Base-by-base conservation (phyloP, 73 alveolate species). In the Stentor roeselii region DNA sequence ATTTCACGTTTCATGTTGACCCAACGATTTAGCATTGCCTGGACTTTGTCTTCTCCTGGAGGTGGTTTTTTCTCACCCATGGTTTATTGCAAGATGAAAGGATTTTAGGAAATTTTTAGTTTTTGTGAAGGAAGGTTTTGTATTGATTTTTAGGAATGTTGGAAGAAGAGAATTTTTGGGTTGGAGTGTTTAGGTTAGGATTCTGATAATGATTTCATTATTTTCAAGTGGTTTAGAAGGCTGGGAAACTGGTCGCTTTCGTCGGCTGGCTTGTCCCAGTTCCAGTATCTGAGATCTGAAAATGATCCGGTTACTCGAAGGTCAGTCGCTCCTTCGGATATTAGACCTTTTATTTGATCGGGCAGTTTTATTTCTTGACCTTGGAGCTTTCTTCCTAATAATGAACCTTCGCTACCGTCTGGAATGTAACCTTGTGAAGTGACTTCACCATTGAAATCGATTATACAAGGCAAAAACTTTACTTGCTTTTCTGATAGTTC, bases 1-100 rank as follows among this genome's bases (percentile, higher is more conserved):
- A 96, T 84, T 82, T 86, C 92, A 27, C 95, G 89, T 91, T 93
- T 94, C 92, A 94, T 85, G 30, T 91, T 85, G 37, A 93, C 97
- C 99, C 99, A 96, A 87, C 99, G 86, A 61, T 95, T 95, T n/a
- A 96, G 93, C 98, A 96, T 94, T 74, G 99, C 98, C 88, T 89
- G 94, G 3, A 97, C 97, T 84, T 94, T 96, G 86, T 96, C 99
- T 75, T 93, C 99, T 27, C 80, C 80, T 67, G 21, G 80, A 34
- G 80, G 74, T 21, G 74, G 74, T 31, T 58, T 58, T 58, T 58
- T 58, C 74, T 58, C 74, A 58, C 35, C 15, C 74, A 58, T 58
- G 27, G 74, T n/a, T n/a, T n/a, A n/a, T n/a, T n/a, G n/a, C n/a
- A n/a, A n/a, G n/a, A n/a, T n/a, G n/a, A n/a, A n/a, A n/a, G n/a